Conservation (phyloP, 1,284 basidiomycete species). For the Malassezia vespertilionis region DNA sequence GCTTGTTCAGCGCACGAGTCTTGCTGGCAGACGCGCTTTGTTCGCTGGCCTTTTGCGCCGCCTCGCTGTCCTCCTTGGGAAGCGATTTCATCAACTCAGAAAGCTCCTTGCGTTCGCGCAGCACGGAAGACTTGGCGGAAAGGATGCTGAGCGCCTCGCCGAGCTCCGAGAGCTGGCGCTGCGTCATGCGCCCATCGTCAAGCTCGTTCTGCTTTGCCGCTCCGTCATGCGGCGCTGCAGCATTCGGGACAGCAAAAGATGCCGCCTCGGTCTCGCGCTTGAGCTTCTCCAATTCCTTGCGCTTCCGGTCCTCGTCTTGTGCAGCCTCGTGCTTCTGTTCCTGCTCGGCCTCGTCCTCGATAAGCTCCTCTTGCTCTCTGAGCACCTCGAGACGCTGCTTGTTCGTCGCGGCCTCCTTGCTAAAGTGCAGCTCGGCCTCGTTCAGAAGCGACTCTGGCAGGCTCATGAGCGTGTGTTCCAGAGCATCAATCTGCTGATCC, state of each 20-base stretch:
- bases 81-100: constrained; percentile 64
- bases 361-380: constrained; percentile 96
- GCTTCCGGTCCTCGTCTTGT: constrained; percentile 69
- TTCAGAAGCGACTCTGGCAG: constrained; percentile 90
- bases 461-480: constrained; percentile 83
- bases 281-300: constrained; percentile 54
- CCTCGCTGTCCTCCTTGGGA: constrained; percentile 4
- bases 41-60: constrained; percentile 8
- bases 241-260: not conserved
- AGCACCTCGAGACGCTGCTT: constrained; percentile 96
- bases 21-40: constrained; percentile 13
- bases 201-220: constrained; percentile 49
- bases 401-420: constrained; percentile 83
- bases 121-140: constrained; percentile 87
- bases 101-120: constrained; percentile 89
- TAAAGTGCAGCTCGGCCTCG: constrained; percentile 91
- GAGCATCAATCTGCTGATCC: constrained; percentile 57
- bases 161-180: constrained; percentile 87
- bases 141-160: constrained; percentile 82
- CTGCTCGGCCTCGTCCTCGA: constrained; percentile 96
- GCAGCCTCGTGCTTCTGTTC: constrained; percentile 85
- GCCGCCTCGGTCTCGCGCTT: constrained; percentile 13
- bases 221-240: not conserved
- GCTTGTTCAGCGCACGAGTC: constrained; percentile 71
- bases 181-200: constrained; percentile 83